Conservation (phyloP, 495 filamentous ascomycete genomes). For the Aspergillus bertholletiae region DNA sequence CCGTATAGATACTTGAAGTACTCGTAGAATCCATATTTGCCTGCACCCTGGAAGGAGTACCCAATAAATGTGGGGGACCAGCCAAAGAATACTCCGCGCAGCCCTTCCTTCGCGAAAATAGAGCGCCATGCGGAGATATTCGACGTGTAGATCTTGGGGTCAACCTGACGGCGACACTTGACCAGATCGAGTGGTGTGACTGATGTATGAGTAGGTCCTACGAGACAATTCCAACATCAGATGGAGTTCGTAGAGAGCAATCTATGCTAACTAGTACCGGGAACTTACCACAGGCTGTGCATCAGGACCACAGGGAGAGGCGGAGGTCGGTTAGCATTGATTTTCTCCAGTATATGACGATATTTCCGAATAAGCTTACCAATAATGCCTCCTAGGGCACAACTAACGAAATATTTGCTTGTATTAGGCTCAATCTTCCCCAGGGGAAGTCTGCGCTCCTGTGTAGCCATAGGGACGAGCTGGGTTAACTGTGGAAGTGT, state of each 20-base stretch:
- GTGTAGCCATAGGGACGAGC: constrained; percentile 24
- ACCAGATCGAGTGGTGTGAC: constrained; percentile 63
- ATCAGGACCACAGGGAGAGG: not conserved
- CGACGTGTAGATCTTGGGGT: constrained; percentile 65
- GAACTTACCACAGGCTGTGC: constrained; percentile 54
- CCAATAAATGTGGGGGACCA: constrained; percentile 69
- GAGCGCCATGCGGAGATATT: constrained; percentile 63
- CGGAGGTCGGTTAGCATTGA: not conserved
- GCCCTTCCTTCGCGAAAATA: constrained; percentile 60
- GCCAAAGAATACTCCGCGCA: constrained; percentile 70
- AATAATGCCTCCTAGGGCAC: constrained; percentile 61
- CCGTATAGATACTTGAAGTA: constrained; percentile 73
- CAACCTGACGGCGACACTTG: constrained; percentile 72
- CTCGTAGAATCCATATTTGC: constrained; percentile 76
- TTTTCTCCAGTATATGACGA: not conserved
- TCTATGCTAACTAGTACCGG: not conserved
- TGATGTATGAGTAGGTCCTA: constrained; percentile 53
- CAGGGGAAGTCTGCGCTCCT: constrained; percentile 41
- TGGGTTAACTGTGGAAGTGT: not conserved
- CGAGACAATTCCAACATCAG: not conserved
- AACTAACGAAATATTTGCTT: constrained; percentile 63
- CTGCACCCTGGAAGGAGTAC: constrained; percentile 70
- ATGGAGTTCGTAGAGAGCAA: not conserved
- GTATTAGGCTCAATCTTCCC: constrained; percentile 64
- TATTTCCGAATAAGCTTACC: constrained; percentile 35